These are phyloP conservation scores for Cyclospora cayetanensis DNA, from an alignment of 169 alveolate genomes.

Conservation along the genomic window DNA sequence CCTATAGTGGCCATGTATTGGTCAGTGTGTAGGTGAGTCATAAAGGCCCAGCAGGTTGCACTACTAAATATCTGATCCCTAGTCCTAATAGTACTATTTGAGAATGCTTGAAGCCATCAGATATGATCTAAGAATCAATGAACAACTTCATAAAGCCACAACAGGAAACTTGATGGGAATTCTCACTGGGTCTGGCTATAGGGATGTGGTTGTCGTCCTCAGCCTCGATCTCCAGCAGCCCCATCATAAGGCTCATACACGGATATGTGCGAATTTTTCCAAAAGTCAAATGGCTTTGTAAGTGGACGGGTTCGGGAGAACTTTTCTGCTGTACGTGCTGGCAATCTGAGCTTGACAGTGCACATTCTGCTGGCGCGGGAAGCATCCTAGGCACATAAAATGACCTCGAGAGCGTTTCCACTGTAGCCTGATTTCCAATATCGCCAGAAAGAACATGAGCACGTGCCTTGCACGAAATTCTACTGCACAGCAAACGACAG, in stretches of 20 bases:
- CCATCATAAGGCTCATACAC: not conserved
- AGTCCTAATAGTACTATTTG: not conserved
- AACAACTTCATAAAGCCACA: no score
- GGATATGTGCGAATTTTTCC: not conserved
- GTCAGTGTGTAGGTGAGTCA: not conserved
- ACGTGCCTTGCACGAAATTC: no score
- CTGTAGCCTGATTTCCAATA: no score
- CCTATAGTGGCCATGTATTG: not conserved
- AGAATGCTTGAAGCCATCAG: not conserved
- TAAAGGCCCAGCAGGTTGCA: not conserved
- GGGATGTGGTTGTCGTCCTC: not conserved
- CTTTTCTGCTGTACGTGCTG: no score
- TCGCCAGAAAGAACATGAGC: no score
- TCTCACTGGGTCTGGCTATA: not conserved
- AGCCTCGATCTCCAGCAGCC: not conserved
- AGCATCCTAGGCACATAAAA: no score
- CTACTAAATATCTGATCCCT: not conserved
- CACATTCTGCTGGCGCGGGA: no score
- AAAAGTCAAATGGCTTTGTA: not conserved
- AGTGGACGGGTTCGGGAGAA: not conserved
- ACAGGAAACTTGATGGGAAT: no score
- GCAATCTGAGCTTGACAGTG: no score
- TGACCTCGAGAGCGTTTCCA: no score
- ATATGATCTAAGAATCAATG: not conserved
- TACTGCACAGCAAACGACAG: no score